Percentiles rank a stretch among this genome's conserved stretches.
These are phyloP conservation scores for Aureobasidium zeae DNA, from an alignment of 2,329 filamentous ascomycete species.

Conservation along the genomic window DNA sequence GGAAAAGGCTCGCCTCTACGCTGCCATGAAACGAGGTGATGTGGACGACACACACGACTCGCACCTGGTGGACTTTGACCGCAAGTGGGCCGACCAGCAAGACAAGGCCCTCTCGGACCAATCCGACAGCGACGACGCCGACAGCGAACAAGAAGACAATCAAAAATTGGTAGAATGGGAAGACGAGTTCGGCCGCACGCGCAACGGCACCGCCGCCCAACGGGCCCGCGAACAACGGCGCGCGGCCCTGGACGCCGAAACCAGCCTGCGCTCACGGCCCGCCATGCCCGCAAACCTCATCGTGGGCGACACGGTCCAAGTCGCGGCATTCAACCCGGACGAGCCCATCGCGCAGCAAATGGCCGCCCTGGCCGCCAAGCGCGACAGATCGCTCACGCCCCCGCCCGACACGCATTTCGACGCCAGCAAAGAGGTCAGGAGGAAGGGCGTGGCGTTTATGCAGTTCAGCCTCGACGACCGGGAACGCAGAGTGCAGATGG, in stretches of 20 bases:
- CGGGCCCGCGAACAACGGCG: constrained; percentile 54
- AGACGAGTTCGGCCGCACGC: constrained; percentile 84
- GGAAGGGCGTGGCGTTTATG: constrained; percentile 85
- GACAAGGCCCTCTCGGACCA: constrained; percentile 33
- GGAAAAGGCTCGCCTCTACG: constrained; percentile 80
- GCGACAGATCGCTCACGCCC: constrained; percentile 71
- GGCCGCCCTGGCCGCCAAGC: constrained; percentile 65
- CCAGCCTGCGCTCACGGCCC: constrained; percentile 51
- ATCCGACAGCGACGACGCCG: constrained; percentile 29
- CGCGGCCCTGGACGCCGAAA: constrained; percentile 45
- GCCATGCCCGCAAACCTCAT: constrained; percentile 62
- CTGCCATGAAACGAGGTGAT: constrained; percentile 83
- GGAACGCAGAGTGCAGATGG: constrained; percentile 63
- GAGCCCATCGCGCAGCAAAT: constrained; percentile 57
- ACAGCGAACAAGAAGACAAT: constrained; percentile 44
- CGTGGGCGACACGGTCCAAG: constrained; percentile 76
- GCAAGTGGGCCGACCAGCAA: constrained; percentile 60
- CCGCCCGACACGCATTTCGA: constrained; percentile 79
- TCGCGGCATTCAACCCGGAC: constrained; percentile 70
- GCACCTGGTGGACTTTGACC: constrained; percentile 80
- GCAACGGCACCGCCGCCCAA: constrained; percentile 62
- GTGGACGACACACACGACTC: constrained; percentile 53
- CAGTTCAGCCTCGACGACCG: constrained; percentile 72
- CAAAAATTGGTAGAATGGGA: constrained; percentile 71
- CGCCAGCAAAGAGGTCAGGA: constrained; percentile 70